Evolutionary conservation across 192 early-diverging fungal genomes (phyloP).

Genomic region (Podila clonocystis): DNA sequence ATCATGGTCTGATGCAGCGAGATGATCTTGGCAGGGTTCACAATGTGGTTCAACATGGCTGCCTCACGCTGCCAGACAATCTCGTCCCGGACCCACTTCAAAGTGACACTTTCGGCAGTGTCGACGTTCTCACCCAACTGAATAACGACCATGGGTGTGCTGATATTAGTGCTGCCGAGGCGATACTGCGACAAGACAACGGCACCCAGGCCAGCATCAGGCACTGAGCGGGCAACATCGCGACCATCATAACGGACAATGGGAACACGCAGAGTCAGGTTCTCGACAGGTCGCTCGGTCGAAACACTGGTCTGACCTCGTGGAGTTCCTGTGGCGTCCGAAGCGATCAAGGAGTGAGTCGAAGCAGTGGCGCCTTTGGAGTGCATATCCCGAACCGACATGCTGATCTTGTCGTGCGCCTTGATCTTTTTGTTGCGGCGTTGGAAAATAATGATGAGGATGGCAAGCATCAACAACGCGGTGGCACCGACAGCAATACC

Average conservation of each 20-base stretch:
- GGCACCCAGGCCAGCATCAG: conserved; percentile 33
- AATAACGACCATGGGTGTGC: conserved; percentile 43
- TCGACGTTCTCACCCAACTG: conserved; percentile 50
- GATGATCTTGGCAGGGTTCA: conserved; percentile 50
- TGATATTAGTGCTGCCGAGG: conserved; percentile 41
- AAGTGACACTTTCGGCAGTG: conserved; percentile 45
- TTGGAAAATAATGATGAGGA: conserved; percentile 17
- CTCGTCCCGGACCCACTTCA: conserved; percentile 51
- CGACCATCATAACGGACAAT: conserved; percentile 50
- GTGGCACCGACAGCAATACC: conserved; percentile 42
- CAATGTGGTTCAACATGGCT: conserved; percentile 52
- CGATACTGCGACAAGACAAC: conserved; percentile 52
- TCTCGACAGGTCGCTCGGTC: conserved; percentile 41
- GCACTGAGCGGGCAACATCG: conserved; percentile 42
- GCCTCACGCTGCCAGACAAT: conserved; percentile 53
- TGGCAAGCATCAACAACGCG: conserved; percentile 22
- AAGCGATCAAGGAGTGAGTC: conserved; percentile 31
- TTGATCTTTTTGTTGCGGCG: conserved; percentile 43
- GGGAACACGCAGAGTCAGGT: conserved; percentile 41
- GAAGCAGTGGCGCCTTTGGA: conserved; percentile 33
- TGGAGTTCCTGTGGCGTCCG: conserved; percentile 28
- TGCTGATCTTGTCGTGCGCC: conserved; percentile 26
- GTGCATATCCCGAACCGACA: conserved; percentile 39
- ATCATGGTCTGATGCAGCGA: conserved; percentile 50
- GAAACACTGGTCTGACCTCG: conserved; percentile 39